Evolutionary conservation across 23 red algal genomes (phyloP), one percentile per base, ranked within the genome.

Genomic region (Gracilaria caudata): DNA sequence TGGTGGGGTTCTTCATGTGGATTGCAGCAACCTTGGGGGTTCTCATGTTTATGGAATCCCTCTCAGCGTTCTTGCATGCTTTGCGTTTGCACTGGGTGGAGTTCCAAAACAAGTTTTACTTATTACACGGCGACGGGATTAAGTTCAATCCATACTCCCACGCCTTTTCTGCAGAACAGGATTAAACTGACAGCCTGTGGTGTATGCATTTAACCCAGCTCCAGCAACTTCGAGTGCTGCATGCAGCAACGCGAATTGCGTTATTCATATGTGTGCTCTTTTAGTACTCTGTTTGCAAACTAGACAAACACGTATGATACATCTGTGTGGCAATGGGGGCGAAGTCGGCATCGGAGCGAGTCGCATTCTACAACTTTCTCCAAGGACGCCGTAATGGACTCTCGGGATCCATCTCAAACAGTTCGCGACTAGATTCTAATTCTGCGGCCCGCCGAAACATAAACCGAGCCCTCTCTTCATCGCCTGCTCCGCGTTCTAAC

Each of bases 71-170:
- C 75, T 80, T 99, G 13, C 97, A 99, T 68, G 97, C 97, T 11
- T 79, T 99, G 23, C 88, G 97, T n/a, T 71, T 99, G 63, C 93
- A 96, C 34, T 99, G 97, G 97, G 97, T 98, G 21, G 95, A 98
- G 74, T 98, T 98, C 55, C 90, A 94, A 81, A 94, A 94, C 85
- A 98, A 98, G 59, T 99, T 99, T 73, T 99, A 99, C 72, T 87
- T 93, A 46, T 40, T 95, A 45, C 87, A 95, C 49, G 89, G 93
- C 0, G 87, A 92, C n/a, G 93, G 93, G 23, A 78, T 57, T 33
- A 99, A 99, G 47, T 99, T 99, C 78, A 83, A 68, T 4, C 97
- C 97, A 5, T 94, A 95, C 56, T 29, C 59, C 11, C 84, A 90
- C 55, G 75, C 75, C 57, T 53, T 37, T 33, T n/a, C 74, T 23